Evolutionary conservation across 345 rosid genomes (phyloP).

Genomic region (Eucalyptus polybractea): DNA sequence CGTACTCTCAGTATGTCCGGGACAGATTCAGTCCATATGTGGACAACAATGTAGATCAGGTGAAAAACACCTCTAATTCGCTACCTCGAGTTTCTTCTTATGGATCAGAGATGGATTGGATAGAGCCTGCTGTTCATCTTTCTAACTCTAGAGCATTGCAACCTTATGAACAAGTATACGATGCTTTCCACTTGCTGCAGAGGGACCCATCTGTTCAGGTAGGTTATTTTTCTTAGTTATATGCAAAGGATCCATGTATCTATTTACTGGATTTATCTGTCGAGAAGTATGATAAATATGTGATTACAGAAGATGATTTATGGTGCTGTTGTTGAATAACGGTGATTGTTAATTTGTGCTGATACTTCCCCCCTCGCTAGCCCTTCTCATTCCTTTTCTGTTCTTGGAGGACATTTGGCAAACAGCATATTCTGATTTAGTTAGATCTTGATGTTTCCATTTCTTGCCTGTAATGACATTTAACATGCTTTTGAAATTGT

Average conservation of each 20-base stretch:
- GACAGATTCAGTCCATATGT: constrained; percentile 31
- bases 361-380: neutral
- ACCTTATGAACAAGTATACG: constrained; percentile 43
- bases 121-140: constrained; percentile 48
- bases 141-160: constrained; percentile 28
- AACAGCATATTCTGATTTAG: neutral
- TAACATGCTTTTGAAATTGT: neutral
- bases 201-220: constrained; percentile 86
- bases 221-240: neutral
- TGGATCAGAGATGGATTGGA: constrained; percentile 56
- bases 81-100: constrained; percentile 22
- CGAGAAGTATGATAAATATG: neutral
- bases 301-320: neutral
- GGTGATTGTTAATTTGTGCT: neutral
- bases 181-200: constrained; percentile 71
- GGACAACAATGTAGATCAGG: constrained; percentile 9
- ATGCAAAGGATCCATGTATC: neutral
- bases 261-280: neutral
- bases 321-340: neutral
- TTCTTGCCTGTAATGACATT: neutral
- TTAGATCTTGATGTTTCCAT: neutral
- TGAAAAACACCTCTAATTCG: constrained; percentile 8
- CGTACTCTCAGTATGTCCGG: constrained; percentile 23
- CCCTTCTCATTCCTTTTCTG: neutral
- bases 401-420: neutral